Evolutionary conservation across 352 stramenopile species (phyloP).

Genomic region (Phytopythium litorale): DNA sequence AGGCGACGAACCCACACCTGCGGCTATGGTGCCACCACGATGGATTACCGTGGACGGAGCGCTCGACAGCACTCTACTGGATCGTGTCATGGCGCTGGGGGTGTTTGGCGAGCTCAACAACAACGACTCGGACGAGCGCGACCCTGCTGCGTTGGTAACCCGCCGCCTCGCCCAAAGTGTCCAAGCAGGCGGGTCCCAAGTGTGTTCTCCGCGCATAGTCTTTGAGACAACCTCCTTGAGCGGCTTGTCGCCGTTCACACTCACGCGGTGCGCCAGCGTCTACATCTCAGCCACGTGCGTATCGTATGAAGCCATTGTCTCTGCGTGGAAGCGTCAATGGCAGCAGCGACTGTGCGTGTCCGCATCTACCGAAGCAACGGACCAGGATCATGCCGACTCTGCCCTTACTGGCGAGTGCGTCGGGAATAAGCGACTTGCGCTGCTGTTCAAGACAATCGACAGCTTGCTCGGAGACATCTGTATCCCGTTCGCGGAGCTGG

Average conservation of each 20-base stretch:
- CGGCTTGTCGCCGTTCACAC: constrained; percentile 18
- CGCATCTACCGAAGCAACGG: neutral
- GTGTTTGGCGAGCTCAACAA: neutral
- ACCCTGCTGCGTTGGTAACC: neutral
- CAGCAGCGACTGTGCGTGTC: constrained; percentile 2
- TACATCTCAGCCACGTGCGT: constrained; percentile 15
- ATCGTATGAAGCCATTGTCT: constrained; percentile 16
- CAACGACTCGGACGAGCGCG: neutral
- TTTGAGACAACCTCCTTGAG: constrained; percentile 17
- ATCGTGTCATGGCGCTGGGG: constrained; percentile 16
- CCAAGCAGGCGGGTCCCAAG: neutral
- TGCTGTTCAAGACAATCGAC: constrained; percentile 26
- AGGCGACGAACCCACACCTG: neutral
- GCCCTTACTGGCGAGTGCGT: neutral
- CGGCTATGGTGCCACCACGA: neutral
- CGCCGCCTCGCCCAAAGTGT: neutral
- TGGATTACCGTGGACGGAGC: constrained; percentile 34
- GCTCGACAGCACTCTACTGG: constrained; percentile 20
- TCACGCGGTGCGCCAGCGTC: constrained; percentile 16
- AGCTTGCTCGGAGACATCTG: constrained; percentile 26
- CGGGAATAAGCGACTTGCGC: constrained; percentile 9
- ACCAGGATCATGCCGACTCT: neutral
- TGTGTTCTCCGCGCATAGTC: constrained; percentile 10
- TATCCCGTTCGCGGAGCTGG: constrained; percentile 21
- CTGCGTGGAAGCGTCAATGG: constrained; percentile 16